These are phyloP conservation scores for Williopsis jadinii DNA, from an alignment of 1,139 yeast species.

Conservation along the genomic window DNA sequence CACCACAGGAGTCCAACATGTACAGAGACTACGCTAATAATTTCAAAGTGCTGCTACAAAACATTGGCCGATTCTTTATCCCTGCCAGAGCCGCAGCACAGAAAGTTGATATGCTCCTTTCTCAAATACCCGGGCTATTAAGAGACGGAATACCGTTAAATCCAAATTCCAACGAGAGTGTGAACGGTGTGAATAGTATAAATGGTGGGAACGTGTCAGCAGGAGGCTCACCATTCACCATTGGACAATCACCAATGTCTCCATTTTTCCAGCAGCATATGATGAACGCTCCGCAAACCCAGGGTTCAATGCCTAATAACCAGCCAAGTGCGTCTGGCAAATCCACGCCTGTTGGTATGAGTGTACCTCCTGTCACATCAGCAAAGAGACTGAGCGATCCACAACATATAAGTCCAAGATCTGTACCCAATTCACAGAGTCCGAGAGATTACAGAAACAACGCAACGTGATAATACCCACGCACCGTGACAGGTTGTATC, in stretches of 20 bases:
- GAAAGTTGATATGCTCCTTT: conserved; percentile 57
- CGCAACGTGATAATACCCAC: too few relatives aligned
- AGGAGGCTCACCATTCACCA: conserved; percentile 6
- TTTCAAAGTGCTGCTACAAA: conserved; percentile 68
- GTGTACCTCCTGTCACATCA: conserved; percentile 9
- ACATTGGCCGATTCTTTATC: conserved; percentile 66
- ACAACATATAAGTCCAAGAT: too few relatives aligned
- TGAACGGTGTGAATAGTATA: conserved; percentile 4
- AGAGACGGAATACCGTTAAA: conserved; percentile 27
- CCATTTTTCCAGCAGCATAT: conserved; percentile 11
- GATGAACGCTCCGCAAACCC: conserved; percentile 12
- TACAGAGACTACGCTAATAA: conserved; percentile 65
- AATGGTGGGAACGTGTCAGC: conserved; percentile 1
- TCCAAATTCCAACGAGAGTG: too few relatives aligned
- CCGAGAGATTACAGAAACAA: conserved; percentile 3
- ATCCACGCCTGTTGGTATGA: conserved; percentile 1
- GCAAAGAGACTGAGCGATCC: conserved; percentile 1
- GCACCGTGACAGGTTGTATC: too few relatives aligned
- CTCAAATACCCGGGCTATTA: conserved; percentile 61
- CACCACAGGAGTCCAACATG: conserved; percentile 53
- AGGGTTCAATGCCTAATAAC: conserved; percentile 14
- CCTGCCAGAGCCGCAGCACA: conserved; percentile 66
- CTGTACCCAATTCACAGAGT: conserved; percentile 1
- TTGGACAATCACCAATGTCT: conserved; percentile 12
- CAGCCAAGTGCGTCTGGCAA: conserved; percentile 4